Base-by-base conservation (phyloP, 345 rosid species). In the Salix brachista region DNA sequence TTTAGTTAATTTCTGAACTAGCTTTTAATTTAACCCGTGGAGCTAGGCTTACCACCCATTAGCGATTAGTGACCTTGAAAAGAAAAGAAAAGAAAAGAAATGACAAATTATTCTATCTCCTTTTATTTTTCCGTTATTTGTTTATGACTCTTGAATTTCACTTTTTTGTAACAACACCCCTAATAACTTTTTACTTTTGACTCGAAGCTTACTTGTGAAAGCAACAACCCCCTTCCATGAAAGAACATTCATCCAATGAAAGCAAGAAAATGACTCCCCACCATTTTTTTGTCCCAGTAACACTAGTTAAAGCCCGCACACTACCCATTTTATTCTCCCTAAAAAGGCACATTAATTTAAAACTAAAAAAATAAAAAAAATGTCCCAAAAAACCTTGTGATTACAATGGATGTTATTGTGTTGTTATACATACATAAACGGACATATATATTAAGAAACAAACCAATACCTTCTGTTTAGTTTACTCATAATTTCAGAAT, bases 131-230 rank as follows among this genome's bases (percentile, higher is more conserved):
- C 44, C 44, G 12, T 10, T 41, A 39, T 39, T 39, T 39, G 12
- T 8, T 39, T 10, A 39, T 39, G 42, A 39, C 42, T 39, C 42
- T 39, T 39, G 42, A 6, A 37, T 37, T 39, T 39, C 11, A 39
- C 42, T 8, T 39, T 32, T 9, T 9, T 39, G 42, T 39, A 8
- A 8, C 2, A 2, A 39, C 10, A 39, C 8, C 10, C 10, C 42
- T 39, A 41, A 10, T 11, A 10, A 9, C 44, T 74, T 68, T 30
- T 44, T 6, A 19, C 69, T 78, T 80, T 86, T 81, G 86, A 79
- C 88, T 68, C 30, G 34, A 28, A 54, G 56, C 81, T 73, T 85
- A 41, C 92, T 83, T 82, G 80, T 61, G 90, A 83, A 84, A 83
- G 84, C 88, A 82, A 82, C 86, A 4, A 3, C 83, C 79, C 52